A percentile compares a stretch with the other conserved stretches of the same genome.
Conservation (phyloP, 441 rosid species). For the Aquilaria agallochum region DNA sequence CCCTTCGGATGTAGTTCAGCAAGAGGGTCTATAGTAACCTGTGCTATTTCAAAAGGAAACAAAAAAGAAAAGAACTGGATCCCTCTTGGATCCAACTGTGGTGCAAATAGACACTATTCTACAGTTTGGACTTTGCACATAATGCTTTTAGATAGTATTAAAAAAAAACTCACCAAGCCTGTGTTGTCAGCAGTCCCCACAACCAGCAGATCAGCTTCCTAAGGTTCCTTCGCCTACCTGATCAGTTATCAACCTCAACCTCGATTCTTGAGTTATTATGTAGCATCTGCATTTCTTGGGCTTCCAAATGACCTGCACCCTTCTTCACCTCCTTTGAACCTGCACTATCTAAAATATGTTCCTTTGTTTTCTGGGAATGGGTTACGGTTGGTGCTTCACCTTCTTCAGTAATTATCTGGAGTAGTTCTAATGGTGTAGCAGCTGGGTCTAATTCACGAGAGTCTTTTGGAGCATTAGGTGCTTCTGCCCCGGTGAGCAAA, state of each 20-base stretch:
- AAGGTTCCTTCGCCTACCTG: conserved; percentile 10
- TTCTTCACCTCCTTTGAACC: conserved; percentile 1
- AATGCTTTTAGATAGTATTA: conserved; percentile 13
- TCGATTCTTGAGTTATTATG: conserved; percentile 6
- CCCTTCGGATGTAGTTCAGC: conserved; percentile 11
- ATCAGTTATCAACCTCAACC: conserved; percentile 2
- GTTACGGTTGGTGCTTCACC: conserved; percentile 17
- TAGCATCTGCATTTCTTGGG: conserved; percentile 10
- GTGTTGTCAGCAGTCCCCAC: conserved; percentile 13
- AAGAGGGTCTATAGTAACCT: conserved; percentile 13
- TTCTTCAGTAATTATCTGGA: conserved; percentile 31
- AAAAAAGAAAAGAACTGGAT: conserved; percentile 12
- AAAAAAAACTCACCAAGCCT: conserved; percentile 18
- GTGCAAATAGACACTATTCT: conserved; percentile 23
- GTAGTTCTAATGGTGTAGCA: conserved; percentile 76
- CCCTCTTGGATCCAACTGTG: conserved; percentile 24
- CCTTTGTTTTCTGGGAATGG: conserved; percentile 16
- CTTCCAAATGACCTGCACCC: conserved; percentile 11
- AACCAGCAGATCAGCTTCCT: conserved; percentile 17
- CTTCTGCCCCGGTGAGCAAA: conserved; percentile 81
- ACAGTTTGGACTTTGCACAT: conserved; percentile 17
- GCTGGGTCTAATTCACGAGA: conserved; percentile 90
- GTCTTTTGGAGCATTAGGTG: conserved; percentile 57
- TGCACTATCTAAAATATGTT: conserved; percentile 13
- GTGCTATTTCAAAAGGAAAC: conserved; percentile 10